Evolutionary conservation across 2,329 filamentous ascomycete genomes (phyloP).

Genomic region (Neurospora sp.): DNA sequence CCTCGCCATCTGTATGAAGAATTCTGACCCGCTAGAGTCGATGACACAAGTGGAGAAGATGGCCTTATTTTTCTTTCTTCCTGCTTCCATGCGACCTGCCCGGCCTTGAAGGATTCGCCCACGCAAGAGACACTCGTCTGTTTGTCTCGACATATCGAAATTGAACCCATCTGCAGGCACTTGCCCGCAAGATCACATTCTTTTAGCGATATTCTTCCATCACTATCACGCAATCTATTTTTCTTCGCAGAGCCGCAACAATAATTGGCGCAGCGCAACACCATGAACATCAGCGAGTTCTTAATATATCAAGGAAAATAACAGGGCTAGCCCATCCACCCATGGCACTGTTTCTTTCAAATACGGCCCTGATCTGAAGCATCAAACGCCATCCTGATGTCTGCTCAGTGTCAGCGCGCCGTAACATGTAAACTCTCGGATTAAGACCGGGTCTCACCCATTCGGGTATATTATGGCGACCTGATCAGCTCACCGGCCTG

Average conservation of each 20-base stretch:
- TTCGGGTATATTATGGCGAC: neutral
- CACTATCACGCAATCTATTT: neutral
- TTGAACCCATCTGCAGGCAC: neutral
- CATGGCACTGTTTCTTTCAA: neutral
- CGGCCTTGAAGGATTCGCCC: neutral
- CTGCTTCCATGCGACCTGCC: neutral
- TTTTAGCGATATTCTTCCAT: neutral
- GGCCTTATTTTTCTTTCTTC: neutral
- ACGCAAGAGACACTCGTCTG: neutral
- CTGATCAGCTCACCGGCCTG: neutral
- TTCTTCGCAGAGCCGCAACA: neutral
- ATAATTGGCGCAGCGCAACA: neutral
- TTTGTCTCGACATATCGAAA: neutral
- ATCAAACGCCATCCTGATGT: neutral
- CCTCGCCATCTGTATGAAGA: neutral
- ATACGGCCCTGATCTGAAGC: neutral
- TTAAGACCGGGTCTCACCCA: neutral
- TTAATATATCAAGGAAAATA: neutral
- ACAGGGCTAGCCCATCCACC: neutral
- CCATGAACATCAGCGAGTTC: neutral
- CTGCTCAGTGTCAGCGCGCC: neutral
- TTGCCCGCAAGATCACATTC: neutral
- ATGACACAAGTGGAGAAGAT: neutral
- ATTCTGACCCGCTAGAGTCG: neutral
- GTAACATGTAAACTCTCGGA: neutral